Evolutionary conservation across 2,329 filamentous ascomycete genomes (phyloP).

Genomic region (Ceratocystis eucalypticola): DNA sequence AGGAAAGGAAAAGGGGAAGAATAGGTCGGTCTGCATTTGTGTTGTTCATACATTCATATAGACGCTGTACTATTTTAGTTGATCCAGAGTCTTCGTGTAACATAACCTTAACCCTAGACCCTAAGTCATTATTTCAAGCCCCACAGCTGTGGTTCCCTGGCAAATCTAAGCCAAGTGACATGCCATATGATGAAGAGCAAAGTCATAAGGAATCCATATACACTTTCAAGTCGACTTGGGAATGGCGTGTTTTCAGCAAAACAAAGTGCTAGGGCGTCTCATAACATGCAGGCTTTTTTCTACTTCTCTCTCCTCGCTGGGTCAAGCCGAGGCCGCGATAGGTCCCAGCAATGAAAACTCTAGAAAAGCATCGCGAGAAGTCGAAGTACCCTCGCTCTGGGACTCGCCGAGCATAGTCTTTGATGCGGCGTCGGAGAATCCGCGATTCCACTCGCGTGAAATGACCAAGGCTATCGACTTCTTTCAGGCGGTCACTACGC

Average conservation of each 20-base stretch:
- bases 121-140: neutral
- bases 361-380: neutral
- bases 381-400: conserved; percentile 6
- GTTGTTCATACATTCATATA: neutral
- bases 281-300: neutral
- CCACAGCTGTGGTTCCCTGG: neutral
- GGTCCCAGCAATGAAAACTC: neutral
- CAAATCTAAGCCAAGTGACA: neutral
- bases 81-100: neutral
- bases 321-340: neutral
- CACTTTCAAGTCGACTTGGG: neutral
- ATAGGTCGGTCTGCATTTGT: neutral
- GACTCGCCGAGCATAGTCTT: conserved; percentile 13
- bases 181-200: neutral
- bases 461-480: conserved; percentile 11
- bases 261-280: neutral
- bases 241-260: neutral
- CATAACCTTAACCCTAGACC: neutral
- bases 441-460: conserved; percentile 2
- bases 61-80: neutral
- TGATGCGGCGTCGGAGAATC: conserved; percentile 1
- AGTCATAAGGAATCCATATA: neutral
- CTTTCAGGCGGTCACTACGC: conserved; percentile 16
- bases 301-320: neutral
- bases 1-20: neutral